Percentiles rank a stretch among this genome's conserved stretches.
These are phyloP conservation scores for Prunus mira DNA, from an alignment of 306 rosid genomes.

Conservation along the genomic window DNA sequence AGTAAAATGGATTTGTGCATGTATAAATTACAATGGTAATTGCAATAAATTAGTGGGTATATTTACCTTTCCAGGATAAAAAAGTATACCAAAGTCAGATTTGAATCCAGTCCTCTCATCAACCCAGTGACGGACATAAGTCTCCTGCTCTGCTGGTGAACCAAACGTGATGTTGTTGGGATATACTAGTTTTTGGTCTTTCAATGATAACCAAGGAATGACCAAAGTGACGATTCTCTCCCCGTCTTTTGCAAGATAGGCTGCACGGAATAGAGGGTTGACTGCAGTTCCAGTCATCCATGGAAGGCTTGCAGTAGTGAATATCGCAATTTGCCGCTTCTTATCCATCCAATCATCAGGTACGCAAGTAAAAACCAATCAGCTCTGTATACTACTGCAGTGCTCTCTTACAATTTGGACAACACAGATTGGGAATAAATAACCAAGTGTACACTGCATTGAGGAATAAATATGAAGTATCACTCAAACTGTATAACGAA, in stretches of 20 bases:
- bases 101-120: constrained; percentile 72
- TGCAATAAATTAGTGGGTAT: constrained; percentile 15
- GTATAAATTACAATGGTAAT: not conserved
- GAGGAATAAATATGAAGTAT: not conserved
- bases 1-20: not conserved
- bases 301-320: constrained; percentile 98
- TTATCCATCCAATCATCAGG: constrained; percentile 52
- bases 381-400: not conserved
- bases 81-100: constrained; percentile 49
- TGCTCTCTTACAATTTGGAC: constrained; percentile 8
- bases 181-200: constrained; percentile 71
- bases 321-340: constrained; percentile 74
- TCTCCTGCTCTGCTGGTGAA: constrained; percentile 68
- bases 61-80: constrained; percentile 82
- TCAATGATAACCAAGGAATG: constrained; percentile 85
- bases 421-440: not conserved
- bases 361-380: constrained; percentile 18
- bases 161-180: constrained; percentile 66
- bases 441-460: constrained; percentile 17
- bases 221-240: constrained; percentile 69
- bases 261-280: constrained; percentile 94
- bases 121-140: constrained; percentile 71
- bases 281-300: constrained; percentile 99
- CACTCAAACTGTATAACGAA: not conserved
- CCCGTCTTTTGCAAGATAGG: constrained; percentile 64